Conservation (phyloP, 164 flowering plant species). For the Stephania japonica region DNA sequence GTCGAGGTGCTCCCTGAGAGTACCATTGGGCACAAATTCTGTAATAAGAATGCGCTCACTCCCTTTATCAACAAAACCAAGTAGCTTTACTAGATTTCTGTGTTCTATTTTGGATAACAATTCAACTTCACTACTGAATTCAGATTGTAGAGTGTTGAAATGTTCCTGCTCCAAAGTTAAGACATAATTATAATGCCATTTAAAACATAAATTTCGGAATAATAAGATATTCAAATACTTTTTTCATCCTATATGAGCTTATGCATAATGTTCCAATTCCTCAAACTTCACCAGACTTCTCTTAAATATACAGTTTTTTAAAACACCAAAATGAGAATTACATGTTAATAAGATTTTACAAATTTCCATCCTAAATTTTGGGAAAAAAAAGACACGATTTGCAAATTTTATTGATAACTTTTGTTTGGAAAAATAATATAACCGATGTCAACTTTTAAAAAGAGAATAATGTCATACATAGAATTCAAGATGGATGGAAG, state of each 20-base stretch:
- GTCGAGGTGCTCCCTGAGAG: conserved; percentile 94
- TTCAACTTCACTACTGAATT: conserved; percentile 91
- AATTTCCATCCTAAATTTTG: no score
- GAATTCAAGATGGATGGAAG: no score
- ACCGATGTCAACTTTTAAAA: no score
- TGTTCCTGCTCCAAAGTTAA: conserved; percentile 49
- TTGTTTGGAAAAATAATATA: no score
- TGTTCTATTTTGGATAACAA: conserved; percentile 89
- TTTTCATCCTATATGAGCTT: neutral
- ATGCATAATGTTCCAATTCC: no score
- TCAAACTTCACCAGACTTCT: no score
- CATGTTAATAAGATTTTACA: no score
- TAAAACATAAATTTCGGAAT: neutral
- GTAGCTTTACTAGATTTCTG: conserved; percentile 77
- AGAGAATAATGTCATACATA: no score
- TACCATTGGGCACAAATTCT: conserved; percentile 86
- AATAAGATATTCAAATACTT: neutral
- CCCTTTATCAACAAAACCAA: conserved; percentile 86
- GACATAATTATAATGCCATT: neutral
- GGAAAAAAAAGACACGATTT: no score
- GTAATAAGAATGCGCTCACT: conserved; percentile 81
- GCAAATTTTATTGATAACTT: no score
- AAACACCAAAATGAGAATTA: no score
- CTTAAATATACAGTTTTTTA: no score
- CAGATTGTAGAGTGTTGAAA: conserved; percentile 43